Conservation (phyloP, 768 basidiomycete species). For the Lepiota venenata region DNA sequence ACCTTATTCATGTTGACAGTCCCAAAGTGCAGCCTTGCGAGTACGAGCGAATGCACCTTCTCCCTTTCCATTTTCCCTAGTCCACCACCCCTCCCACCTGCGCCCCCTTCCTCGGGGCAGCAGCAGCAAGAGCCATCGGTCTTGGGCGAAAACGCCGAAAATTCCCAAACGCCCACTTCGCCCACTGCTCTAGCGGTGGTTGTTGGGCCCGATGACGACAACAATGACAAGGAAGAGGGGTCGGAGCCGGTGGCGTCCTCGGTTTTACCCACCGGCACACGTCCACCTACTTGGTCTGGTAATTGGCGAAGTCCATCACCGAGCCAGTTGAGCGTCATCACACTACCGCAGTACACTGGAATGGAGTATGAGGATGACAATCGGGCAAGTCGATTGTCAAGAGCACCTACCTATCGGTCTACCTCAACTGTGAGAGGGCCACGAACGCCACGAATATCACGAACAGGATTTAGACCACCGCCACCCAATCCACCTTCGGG, state of each 20-base stretch:
- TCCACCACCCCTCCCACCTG: neutral
- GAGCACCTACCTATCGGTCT: neutral
- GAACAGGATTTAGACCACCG: too few species aligned
- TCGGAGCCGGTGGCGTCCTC: too few species aligned
- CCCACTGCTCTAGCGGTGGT: neutral
- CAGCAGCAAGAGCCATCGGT: neutral
- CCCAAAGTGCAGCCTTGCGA: neutral
- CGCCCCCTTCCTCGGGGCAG: too few species aligned
- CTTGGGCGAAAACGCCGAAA: neutral
- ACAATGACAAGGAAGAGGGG: too few species aligned
- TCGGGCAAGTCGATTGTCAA: neutral
- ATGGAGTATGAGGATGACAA: neutral
- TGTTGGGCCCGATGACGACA: too few species aligned
- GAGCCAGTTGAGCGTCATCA: neutral
- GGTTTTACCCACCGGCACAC: neutral
- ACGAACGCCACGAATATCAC: too few species aligned
- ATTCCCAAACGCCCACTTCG: neutral
- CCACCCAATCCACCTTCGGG: too few species aligned
- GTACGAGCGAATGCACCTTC: neutral
- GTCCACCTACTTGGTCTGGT: neutral
- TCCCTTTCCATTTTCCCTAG: neutral
- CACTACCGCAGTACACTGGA: conserved; percentile 1
- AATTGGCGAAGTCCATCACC: neutral
- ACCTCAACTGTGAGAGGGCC: neutral
- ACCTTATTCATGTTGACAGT: neutral